Evolutionary conservation across 805 yeast species (phyloP).

Genomic region (Groenewaldozyma tartarivorans): DNA sequence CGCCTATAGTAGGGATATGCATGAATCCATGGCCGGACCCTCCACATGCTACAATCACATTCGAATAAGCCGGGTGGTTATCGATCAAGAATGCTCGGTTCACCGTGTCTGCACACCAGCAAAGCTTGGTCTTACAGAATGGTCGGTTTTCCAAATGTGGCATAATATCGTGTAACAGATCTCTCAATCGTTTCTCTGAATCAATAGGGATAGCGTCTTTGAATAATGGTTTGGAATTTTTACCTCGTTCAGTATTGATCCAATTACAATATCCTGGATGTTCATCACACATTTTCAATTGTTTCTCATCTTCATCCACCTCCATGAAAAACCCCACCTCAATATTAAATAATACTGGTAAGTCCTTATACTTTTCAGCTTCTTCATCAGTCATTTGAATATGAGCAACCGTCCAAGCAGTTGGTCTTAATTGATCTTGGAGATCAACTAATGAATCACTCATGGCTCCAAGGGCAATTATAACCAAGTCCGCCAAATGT

Average conservation of each 20-base stretch:
- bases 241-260: not conserved
- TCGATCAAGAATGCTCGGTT: constrained; percentile 1
- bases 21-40: constrained; percentile 32
- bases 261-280: constrained; percentile 1
- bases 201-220: constrained; percentile 1
- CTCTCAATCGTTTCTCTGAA: not conserved
- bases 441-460: constrained; percentile 29
- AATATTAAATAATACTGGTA: constrained; percentile 31
- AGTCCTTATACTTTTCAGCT: constrained; percentile 22
- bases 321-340: constrained; percentile 37
- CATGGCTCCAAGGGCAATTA: constrained; percentile 35
- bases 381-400: constrained; percentile 29
- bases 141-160: constrained; percentile 1
- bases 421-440: constrained; percentile 30
- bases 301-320: constrained; percentile 23
- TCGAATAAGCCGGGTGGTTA: constrained; percentile 10
- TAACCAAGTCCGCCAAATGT: constrained; percentile 20
- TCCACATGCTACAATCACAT: constrained; percentile 28
- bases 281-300: constrained; percentile 1
- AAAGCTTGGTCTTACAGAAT: not conserved
- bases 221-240: not conserved
- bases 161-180: not conserved
- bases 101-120: constrained; percentile 4
- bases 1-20: constrained; percentile 29
- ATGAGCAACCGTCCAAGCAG: constrained; percentile 36